phyloP scores from a whole-genome alignment of 192 early-diverging fungal genomes.

The Linnemannia zychae region DNA sequence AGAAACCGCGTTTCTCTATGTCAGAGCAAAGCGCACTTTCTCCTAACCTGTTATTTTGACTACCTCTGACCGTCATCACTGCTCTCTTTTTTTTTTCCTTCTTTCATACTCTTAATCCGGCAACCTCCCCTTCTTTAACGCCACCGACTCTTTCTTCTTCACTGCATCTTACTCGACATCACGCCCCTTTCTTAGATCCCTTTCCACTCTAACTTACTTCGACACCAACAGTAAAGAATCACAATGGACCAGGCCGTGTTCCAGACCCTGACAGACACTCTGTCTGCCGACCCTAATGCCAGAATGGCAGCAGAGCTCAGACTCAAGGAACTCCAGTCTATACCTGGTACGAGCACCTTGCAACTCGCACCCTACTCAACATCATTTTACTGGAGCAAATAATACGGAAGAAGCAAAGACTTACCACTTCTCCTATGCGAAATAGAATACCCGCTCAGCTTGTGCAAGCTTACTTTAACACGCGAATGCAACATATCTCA shows the following conservation, averaged over 20 bases:
- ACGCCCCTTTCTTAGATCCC: neutral
- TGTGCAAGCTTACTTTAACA: slow-evolving; percentile 71
- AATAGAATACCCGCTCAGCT: slow-evolving; percentile 74
- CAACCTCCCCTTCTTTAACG: too few relatives aligned
- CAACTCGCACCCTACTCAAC: neutral
- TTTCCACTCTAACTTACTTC: neutral
- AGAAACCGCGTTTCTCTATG: neutral
- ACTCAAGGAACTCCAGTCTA: slow-evolving; percentile 72
- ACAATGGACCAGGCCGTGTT: slow-evolving; percentile 80
- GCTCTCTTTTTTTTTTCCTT: too few relatives aligned
- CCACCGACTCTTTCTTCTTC: too few relatives aligned
- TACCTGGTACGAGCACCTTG: slow-evolving; percentile 61
- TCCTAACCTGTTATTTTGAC: neutral
- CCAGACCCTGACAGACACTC: slow-evolving; percentile 73
- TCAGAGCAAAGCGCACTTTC: neutral
- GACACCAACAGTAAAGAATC: neutral
- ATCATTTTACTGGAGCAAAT: neutral
- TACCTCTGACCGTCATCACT: too few relatives aligned
- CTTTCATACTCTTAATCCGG: too few relatives aligned
- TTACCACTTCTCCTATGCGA: too few relatives aligned
- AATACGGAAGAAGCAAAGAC: neutral
- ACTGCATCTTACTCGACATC: too few relatives aligned
- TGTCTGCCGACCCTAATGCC: slow-evolving; percentile 70
- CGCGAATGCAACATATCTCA: slow-evolving; percentile 69
- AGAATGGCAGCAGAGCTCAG: slow-evolving; percentile 75